Base-by-base conservation (phyloP, 176 grass and related monocot genomes). In the Oryza punctata region DNA sequence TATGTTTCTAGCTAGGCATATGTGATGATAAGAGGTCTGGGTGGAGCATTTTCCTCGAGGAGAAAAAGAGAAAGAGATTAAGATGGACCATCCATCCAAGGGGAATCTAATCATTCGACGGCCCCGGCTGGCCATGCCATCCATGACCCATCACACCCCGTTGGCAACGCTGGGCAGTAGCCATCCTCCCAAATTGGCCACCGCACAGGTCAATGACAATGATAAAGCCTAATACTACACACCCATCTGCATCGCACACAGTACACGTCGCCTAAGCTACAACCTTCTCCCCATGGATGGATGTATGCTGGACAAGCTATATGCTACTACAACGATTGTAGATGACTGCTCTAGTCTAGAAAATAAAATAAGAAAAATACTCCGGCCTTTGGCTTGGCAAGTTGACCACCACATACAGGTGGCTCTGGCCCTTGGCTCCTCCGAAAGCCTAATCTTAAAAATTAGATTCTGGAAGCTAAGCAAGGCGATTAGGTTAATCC, bases 401-500 rank as follows among this genome's bases (percentile, higher is more conserved):
- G 63, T 77, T 82, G 73, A 60, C 30, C 41, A 41, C 13, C 57
- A 57, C 52, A 57, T 2, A 43, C 52, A 82, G 80, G 16, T 57
- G 52, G 52, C 19, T 57, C 11, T 60, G 74, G 66, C 59, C 80
- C 72, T 78, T 88, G 50, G 30, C 1, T 26, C 32, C 45, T 19
- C 74, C 60, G 59, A 73, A 74, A 67, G 81, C 60, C 60, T 26
- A 7, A 33, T 75, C 57, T 61, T 61, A 24, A 61, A 73, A 73
- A 52, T 24, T 28, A 13, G 59, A 24, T 73, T 84, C 61, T 79
- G 28, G n/a, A 73, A 45, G 75, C 13, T 30, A 38, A 52, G 9
- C 28, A 18, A 45, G 63, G 23, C 10, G 81, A 64, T 73, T 85
- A 90, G 38, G 63, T 49, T 85, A 90, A 87, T 84, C 84, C 65